Evolutionary conservation across 345 rosid species (phyloP).

Genomic region (Eucalyptus caleyi): DNA sequence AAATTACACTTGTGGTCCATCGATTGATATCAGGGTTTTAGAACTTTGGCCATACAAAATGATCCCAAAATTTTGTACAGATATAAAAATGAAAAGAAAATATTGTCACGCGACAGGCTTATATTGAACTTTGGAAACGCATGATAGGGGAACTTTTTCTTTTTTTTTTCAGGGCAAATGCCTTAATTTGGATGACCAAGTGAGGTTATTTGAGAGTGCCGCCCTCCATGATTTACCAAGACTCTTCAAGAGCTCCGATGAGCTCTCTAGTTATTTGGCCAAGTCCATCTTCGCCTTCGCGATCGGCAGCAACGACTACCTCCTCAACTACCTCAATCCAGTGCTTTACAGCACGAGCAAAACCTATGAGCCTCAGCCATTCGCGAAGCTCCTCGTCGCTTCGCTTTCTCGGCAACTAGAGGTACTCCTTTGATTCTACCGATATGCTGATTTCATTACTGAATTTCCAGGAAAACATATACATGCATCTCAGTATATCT

Average conservation of each 20-base stretch:
- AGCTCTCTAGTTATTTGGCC: slow-evolving; percentile 6
- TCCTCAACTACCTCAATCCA: slow-evolving; percentile 2
- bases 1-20: not conserved
- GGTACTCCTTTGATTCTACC: not conserved
- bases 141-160: not conserved
- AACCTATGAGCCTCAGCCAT: slow-evolving; percentile 1
- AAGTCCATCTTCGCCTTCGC: slow-evolving; percentile 19
- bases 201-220: slow-evolving; percentile 8
- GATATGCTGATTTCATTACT: too few species aligned
- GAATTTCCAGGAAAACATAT: not conserved
- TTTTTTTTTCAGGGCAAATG: slow-evolving; percentile 22
- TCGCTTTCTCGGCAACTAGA: not conserved
- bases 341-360: not conserved
- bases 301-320: slow-evolving; percentile 32
- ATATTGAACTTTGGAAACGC: not conserved
- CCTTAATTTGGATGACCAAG: slow-evolving; percentile 26
- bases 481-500: not conserved
- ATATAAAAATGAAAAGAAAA: not conserved
- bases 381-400: slow-evolving; percentile 10
- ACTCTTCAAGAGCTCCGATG: slow-evolving; percentile 2
- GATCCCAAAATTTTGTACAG: not conserved
- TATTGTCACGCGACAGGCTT: not conserved
- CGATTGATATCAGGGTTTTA: not conserved
- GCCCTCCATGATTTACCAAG: not conserved
- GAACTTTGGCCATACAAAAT: not conserved